Evolutionary conservation across 495 filamentous ascomycete species (phyloP).

Genomic region (Staphylotrichum longicolle): DNA sequence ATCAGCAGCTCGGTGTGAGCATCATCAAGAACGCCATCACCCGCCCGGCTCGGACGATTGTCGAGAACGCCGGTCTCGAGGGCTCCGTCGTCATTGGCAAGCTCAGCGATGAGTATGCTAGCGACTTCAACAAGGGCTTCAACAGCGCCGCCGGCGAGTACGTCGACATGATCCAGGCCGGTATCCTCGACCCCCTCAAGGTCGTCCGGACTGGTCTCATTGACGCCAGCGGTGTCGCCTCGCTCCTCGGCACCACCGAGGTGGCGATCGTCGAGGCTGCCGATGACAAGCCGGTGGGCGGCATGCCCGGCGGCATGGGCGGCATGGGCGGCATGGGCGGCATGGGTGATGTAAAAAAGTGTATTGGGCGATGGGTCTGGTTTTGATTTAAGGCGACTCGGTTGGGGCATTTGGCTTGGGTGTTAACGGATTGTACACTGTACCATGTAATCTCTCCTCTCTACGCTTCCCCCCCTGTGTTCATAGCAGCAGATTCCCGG

Average conservation of each 20-base stretch:
- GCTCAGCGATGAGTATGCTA: constrained; percentile 88
- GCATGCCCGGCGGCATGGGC: constrained; percentile 25
- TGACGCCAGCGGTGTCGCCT: constrained; percentile 95
- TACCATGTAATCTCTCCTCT: constrained; percentile 40
- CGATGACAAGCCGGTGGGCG: constrained; percentile 84
- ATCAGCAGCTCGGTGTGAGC: constrained; percentile 96
- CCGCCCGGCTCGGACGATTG: constrained; percentile 86
- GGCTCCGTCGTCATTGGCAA: constrained; percentile 97
- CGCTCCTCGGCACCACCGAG: constrained; percentile 95
- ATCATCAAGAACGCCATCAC: constrained; percentile 98
- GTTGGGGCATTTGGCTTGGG: constrained; percentile 34
- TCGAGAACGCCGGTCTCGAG: constrained; percentile 96
- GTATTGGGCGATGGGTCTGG: constrained; percentile 18
- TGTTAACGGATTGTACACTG: constrained; percentile 36
- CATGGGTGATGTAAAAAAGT: constrained; percentile 53
- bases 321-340: constrained; percentile 59
- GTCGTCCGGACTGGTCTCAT: constrained; percentile 93
- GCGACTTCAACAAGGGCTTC: constrained; percentile 97
- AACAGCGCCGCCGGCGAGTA: constrained; percentile 96
- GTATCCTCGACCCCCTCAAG: constrained; percentile 99
- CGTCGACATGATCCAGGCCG: constrained; percentile 94
- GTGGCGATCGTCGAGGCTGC: constrained; percentile 94
- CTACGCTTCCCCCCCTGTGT: constrained; percentile 31
- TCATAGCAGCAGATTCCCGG: constrained; percentile 28
- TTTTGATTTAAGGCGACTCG: constrained; percentile 36